Percentiles rank a stretch among this genome's conserved stretches.
These are phyloP conservation scores for Chrysosporium queenslandicum DNA, from an alignment of 2,329 filamentous ascomycete species.

Conservation along the genomic window DNA sequence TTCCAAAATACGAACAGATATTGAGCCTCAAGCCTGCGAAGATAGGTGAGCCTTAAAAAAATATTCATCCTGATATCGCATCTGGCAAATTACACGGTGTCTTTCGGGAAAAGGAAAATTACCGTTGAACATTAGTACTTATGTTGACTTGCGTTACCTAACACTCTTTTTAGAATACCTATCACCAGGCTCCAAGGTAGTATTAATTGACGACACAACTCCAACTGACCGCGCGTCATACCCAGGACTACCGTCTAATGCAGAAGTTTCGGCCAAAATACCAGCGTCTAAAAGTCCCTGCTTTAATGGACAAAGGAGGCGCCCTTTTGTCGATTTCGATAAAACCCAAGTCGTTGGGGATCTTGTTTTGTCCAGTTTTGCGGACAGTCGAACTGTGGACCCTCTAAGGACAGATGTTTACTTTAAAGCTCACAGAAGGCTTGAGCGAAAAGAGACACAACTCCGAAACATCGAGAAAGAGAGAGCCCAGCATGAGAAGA, in stretches of 20 bases:
- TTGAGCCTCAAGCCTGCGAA: constrained; percentile 76
- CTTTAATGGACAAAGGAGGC: no score
- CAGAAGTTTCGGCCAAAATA: no score
- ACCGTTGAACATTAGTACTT: no score
- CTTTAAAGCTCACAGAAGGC: constrained; percentile 49
- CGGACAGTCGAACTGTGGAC: constrained; percentile 36
- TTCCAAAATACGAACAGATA: constrained; percentile 87
- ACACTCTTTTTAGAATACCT: constrained; percentile 58
- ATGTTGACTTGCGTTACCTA: no score
- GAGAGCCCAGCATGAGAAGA: constrained; percentile 56
- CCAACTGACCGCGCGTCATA: constrained; percentile 18
- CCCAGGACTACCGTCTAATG: not conserved
- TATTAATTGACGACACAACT: constrained; percentile 53
- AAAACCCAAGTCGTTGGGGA: constrained; percentile 35
- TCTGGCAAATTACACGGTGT: no score
- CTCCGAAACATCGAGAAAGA: constrained; percentile 59
- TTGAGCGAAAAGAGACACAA: constrained; percentile 57
- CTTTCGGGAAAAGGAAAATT: no score
- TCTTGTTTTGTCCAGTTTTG: constrained; percentile 31
- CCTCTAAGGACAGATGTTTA: constrained; percentile 49
- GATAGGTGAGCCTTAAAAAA: constrained; percentile 61
- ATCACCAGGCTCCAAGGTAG: constrained; percentile 60
- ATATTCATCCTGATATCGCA: no score
- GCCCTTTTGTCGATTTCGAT: constrained; percentile 29
- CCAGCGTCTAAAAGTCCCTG: no score